Percentiles rank a stretch among this genome's conserved stretches.
Conservation (phyloP, 2,329 filamentous ascomycete species). For the Didymella pomorum region DNA sequence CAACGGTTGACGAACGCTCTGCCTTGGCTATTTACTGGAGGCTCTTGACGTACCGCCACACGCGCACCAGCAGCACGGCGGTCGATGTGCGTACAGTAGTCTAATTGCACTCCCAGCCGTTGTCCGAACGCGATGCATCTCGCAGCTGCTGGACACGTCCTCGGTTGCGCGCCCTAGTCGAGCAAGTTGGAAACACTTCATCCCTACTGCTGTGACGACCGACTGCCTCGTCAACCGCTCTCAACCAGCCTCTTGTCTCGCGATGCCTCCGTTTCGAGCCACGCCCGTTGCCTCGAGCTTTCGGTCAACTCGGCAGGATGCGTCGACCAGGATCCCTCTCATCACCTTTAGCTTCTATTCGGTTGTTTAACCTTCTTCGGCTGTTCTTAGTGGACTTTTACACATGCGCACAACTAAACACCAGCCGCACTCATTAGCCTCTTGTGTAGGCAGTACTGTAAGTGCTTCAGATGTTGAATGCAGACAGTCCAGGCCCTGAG, state of each 20-base stretch:
- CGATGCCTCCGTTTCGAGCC: conserved; percentile 10
- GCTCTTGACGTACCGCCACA: conserved; percentile 6
- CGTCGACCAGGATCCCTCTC: conserved; percentile 25
- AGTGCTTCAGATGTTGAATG: conserved; percentile 2
- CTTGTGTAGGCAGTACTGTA: conserved; percentile 17
- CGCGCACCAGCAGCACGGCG: conserved; percentile 8
- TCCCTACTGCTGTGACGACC: conserved; percentile 14
- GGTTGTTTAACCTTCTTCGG: conserved; percentile 38
- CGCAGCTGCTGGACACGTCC: conserved; percentile 3
- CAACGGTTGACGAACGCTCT: conserved; percentile 3
- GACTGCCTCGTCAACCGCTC: conserved; percentile 10
- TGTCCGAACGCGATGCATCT: conserved; percentile 3
- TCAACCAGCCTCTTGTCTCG: conserved; percentile 15
- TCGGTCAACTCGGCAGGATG: conserved; percentile 43
- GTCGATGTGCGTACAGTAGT: conserved; percentile 13
- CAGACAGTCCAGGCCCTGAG: conserved; percentile 10
- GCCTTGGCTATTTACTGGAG: conserved; percentile 1
- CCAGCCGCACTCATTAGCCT: conserved; percentile 32
- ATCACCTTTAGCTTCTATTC: conserved; percentile 31
- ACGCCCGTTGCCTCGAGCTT: conserved; percentile 20
- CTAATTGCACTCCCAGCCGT: conserved; percentile 19
- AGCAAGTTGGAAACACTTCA: not conserved
- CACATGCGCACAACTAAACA: conserved; percentile 27
- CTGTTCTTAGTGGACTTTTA: conserved; percentile 29
- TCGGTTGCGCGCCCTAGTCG: conserved; percentile 1